Percentiles rank a stretch among this genome's conserved stretches.
phyloP scores from a whole-genome alignment of 2,329 filamentous ascomycete species.

The Chaetomiaceae sp. region DNA sequence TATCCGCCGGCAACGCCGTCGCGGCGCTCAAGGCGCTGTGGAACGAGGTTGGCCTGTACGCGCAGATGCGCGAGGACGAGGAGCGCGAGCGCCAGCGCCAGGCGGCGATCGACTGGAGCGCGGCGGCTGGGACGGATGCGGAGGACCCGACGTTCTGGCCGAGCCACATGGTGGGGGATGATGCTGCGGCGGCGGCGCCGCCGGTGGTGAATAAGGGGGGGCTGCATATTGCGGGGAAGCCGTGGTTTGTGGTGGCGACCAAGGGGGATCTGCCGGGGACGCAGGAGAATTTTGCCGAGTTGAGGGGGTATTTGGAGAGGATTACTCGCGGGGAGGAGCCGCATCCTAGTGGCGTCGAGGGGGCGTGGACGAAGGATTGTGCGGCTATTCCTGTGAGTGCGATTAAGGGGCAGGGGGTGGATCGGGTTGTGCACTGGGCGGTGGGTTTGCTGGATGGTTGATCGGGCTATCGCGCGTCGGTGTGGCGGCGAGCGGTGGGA shows the following conservation, averaged over 20 bases:
- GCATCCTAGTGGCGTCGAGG: slow-evolving; percentile 67
- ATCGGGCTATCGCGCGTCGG: too few species aligned
- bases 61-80: slow-evolving; percentile 68
- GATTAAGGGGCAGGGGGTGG: slow-evolving; percentile 79
- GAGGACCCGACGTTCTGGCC: slow-evolving; percentile 20
- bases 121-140: slow-evolving; percentile 42
- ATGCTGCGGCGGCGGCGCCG: slow-evolving; percentile 26
- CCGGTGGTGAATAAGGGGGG: slow-evolving; percentile 34
- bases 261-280: slow-evolving; percentile 83
- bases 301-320: slow-evolving; percentile 66
- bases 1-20: slow-evolving; percentile 75
- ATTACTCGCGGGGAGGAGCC: slow-evolving; percentile 58
- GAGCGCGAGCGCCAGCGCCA: slow-evolving; percentile 62
- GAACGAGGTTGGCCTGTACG: slow-evolving; percentile 87
- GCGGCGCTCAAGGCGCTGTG: slow-evolving; percentile 75
- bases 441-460: slow-evolving; percentile 59
- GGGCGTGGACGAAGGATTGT: slow-evolving; percentile 57
- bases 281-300: slow-evolving; percentile 65
- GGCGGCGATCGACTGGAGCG: slow-evolving; percentile 52
- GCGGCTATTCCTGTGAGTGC: slow-evolving; percentile 82
- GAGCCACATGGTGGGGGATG: slow-evolving; percentile 23
- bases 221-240: slow-evolving; percentile 85
- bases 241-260: slow-evolving; percentile 93
- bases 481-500: too few species aligned
- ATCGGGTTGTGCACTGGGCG: slow-evolving; percentile 68